Base-by-base conservation (phyloP, 2,329 filamentous ascomycete genomes). In the Ophiostoma sp. region DNA sequence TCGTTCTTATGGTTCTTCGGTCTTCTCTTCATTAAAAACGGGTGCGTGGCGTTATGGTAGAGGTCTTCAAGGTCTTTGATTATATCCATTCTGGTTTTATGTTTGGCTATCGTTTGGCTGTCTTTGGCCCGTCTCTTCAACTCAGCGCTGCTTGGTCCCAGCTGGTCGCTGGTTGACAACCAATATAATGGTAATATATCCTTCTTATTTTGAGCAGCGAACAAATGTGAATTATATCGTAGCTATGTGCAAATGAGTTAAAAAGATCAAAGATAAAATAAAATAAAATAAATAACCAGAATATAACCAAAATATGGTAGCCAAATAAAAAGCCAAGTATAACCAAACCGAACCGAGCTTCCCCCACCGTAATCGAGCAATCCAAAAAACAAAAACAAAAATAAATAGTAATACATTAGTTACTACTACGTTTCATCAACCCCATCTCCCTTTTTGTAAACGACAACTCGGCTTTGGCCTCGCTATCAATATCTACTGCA, bases 31-130 rank as follows among this genome's bases (percentile, higher is more conserved):
- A 31, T 31, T 3, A 57, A 27, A 57, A 57, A 23, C 7, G 1
- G 52, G 52, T 27, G n/a, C 52, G n/a, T 57, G 52, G 52, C 52
- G 52, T 57, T 57, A 57, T 57, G 52, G 17, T n/a, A 48, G 6
- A 48, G 44, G 44, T n/a, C 5, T n/a, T 8, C 7, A n/a, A 20
- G 36, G 44, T 48, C 23, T 27, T 27, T 27, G 52, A 1, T 57
- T 27, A 11, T 57, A 27, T 27, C 27, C 13, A 13, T 13, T 23
- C 4, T 10, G 52, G n/a, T 13, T 27, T 27, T 10, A 27, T 17
- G n/a, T 27, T 57, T 27, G 23, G 17, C 15, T 57, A 54, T 11
- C 48, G 4, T 54, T 54, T 23, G n/a, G 48, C 10, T 10, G 2
- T 23, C 15, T 57, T 27, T 27, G 10, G 3, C 5, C 4, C 5